Evolutionary conservation across 805 yeast species (phyloP), one percentile per base, ranked within the genome.

Genomic region (Clavispora vitiphila): DNA sequence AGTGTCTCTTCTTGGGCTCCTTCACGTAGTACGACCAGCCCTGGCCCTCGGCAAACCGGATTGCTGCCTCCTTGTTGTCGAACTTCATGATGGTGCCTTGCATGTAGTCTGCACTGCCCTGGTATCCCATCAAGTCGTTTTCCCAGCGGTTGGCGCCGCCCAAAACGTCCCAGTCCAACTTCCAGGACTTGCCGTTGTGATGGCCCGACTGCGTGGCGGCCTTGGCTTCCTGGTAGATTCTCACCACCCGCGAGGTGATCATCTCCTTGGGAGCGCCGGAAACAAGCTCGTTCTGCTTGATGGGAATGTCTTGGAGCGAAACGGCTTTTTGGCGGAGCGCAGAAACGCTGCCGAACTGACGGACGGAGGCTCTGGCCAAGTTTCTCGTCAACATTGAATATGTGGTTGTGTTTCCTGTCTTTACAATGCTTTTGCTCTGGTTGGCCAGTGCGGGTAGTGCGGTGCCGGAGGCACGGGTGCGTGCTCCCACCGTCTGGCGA

Each of bases 61-160:
- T 69, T 26, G 96, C 96, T 31, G 86, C 77, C 37, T 86, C 91
- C 63, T 78, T 81, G 39, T 81, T 69, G 56, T 80, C 83, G 60
- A 86, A 86, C 60, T 80, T 80, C 71, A 86, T 64, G 58, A 76
- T 76, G 8, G 91, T 82, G 14, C 83, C 88, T 67, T 86, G 84
- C 84, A 87, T 82, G 65, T 80, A 81, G 61, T 86, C 96, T 27
- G 85, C 78, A 35, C 84, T 72, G 35, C 86, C 77, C 56, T 85
- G 90, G 71, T 85, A 86, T 20, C 96, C 96, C 64, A 86, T 86
- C 59, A 86, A 71, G 60, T 85, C 91, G 64, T 86, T 86, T 60
- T 86, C 96, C 95, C 95, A 86, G 60, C 93, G 71, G 69, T 86
- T 80, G 18, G 84, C 86, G 56, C 81, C 78, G 35, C 80, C 80